phyloP scores from a whole-genome alignment of 2,329 filamentous ascomycete species.

The Alternaria gansuensis region DNA sequence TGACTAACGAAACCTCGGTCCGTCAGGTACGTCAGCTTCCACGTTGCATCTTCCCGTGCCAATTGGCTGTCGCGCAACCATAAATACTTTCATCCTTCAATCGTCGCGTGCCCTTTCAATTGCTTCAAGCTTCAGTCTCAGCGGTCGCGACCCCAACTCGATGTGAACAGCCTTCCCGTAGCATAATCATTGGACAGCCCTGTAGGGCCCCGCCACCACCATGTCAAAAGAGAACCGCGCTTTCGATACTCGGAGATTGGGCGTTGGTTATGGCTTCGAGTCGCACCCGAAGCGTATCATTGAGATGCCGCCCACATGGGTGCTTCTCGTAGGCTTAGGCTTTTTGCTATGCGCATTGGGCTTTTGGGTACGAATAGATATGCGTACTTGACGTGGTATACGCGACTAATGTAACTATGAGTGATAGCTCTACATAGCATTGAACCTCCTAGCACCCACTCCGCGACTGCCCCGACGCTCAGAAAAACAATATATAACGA shows the following conservation, averaged over 20 bases:
- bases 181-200: constrained; percentile 26
- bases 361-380: constrained; percentile 41
- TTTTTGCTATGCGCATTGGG: constrained; percentile 37
- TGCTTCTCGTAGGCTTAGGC: constrained; percentile 37
- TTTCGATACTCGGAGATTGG: constrained; percentile 36
- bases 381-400: constrained; percentile 1
- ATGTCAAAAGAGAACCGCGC: constrained; percentile 39
- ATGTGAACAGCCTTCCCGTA: constrained; percentile 38
- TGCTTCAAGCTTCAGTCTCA: constrained; percentile 10
- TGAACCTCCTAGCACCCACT: constrained; percentile 80
- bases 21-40: constrained; percentile 38
- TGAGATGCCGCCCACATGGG: constrained; percentile 48
- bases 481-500: constrained; percentile 86
- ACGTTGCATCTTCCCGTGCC: constrained; percentile 48
- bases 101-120: not conserved
- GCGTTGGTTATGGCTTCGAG: constrained; percentile 41
- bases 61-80: constrained; percentile 37
- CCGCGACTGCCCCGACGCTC: constrained; percentile 77
- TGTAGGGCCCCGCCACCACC: constrained; percentile 18
- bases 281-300: constrained; percentile 33
- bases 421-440: constrained; percentile 68
- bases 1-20: constrained; percentile 19
- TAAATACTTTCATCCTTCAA: constrained; percentile 20
- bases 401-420: constrained; percentile 7
- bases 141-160: constrained; percentile 19